Evolutionary conservation across 2,329 filamentous ascomycete species (phyloP).

Genomic region (Sphaerulina vaccinii): DNA sequence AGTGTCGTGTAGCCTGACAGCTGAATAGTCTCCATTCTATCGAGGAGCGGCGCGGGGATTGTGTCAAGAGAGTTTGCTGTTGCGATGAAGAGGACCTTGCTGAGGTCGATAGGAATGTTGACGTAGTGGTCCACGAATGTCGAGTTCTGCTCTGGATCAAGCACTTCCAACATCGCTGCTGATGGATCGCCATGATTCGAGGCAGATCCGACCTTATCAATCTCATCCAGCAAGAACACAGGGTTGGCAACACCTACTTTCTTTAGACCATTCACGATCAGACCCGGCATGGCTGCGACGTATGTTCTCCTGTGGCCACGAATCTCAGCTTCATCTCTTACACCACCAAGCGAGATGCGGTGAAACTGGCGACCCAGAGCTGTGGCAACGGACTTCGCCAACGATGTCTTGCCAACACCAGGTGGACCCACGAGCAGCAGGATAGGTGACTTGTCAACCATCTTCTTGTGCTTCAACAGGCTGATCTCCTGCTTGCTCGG

Average conservation of each 20-base stretch:
- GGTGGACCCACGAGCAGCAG: slow-evolving; percentile 89
- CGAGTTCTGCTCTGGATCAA: slow-evolving; percentile 96
- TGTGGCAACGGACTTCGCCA: slow-evolving; percentile 88
- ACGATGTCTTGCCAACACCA: slow-evolving; percentile 91
- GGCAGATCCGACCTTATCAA: slow-evolving; percentile 89
- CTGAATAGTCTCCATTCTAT: slow-evolving; percentile 95
- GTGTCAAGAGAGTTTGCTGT: slow-evolving; percentile 94
- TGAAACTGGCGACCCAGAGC: slow-evolving; percentile 95
- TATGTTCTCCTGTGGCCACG: slow-evolving; percentile 92
- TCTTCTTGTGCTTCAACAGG: slow-evolving; percentile 74
- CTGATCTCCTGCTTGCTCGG: slow-evolving; percentile 62
- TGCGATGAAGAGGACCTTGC: slow-evolving; percentile 95
- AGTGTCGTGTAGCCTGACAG: slow-evolving; percentile 94
- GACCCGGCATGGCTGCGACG: slow-evolving; percentile 96
- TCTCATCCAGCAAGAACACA: slow-evolving; percentile 93
- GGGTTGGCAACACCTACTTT: slow-evolving; percentile 96
- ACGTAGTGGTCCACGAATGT: slow-evolving; percentile 95
- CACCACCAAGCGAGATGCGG: slow-evolving; percentile 91
- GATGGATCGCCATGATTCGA: slow-evolving; percentile 95
- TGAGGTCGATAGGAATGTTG: slow-evolving; percentile 90
- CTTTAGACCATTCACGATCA: slow-evolving; percentile 89
- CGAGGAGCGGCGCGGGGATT: slow-evolving; percentile 87
- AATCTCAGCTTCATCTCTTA: slow-evolving; percentile 95
- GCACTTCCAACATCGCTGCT: slow-evolving; percentile 94
- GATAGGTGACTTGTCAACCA: slow-evolving; percentile 94